Evolutionary conservation across 768 basidiomycete species (phyloP).

Genomic region (Mrakia frigida): DNA sequence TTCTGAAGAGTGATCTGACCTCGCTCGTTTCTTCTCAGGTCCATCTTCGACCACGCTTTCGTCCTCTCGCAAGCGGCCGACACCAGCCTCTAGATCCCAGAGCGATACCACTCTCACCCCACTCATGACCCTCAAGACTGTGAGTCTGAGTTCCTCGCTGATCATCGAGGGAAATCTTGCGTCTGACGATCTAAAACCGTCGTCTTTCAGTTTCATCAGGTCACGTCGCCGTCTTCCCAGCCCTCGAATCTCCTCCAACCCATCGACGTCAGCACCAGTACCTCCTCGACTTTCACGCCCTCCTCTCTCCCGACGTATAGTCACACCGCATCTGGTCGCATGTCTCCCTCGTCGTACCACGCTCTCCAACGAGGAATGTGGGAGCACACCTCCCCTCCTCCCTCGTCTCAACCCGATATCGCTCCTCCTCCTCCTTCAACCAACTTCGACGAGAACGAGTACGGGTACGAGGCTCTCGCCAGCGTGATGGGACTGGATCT

Average conservation of each 20-base stretch:
- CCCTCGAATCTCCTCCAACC: not conserved
- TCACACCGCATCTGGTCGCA: not conserved
- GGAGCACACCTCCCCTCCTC: not conserved
- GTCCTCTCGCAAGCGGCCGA: not conserved
- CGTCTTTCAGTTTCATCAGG: not conserved
- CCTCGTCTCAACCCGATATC: not conserved
- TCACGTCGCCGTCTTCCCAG: not conserved
- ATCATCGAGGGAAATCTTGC: not conserved
- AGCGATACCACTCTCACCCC: not conserved
- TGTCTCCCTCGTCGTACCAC: not conserved
- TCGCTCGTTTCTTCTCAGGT: not conserved
- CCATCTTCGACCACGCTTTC: not conserved
- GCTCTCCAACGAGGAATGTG: slow-evolving; percentile 2
- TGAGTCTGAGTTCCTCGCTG: not conserved
- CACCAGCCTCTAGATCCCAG: not conserved
- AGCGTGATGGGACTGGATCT: slow-evolving; percentile 4
- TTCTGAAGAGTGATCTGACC: not conserved
- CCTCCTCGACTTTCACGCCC: not conserved
- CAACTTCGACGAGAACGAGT: not conserved
- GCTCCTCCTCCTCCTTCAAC: not conserved
- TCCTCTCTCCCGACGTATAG: not conserved
- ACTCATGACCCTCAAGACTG: not conserved
- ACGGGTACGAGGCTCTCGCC: not conserved
- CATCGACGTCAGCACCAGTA: not conserved
- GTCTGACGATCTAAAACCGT: not conserved